Base-by-base conservation (phyloP, 441 rosid species). In the Adansonia rubrostipa region DNA sequence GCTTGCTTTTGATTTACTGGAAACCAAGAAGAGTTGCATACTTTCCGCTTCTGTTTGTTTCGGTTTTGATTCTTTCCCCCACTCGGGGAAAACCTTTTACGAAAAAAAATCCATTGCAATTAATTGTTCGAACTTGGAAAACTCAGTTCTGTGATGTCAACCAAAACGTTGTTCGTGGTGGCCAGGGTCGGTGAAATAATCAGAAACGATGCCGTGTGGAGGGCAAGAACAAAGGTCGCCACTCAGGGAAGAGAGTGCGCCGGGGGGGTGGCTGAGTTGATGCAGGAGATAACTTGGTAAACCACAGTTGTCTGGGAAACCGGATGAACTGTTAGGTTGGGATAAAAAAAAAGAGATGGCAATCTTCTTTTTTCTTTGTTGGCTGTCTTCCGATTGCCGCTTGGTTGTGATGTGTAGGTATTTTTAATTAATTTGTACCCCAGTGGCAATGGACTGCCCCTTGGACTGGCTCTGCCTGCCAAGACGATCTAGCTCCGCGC, bases 171-270 rank as follows among this genome's bases (percentile, higher is more conserved):
- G 74, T 60, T 78, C 58, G 65, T 13, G n/a, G 28, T 1, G 36
- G 36, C 36, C 2, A 76, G 67, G 84, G 61, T 80, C 74, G 53
- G 77, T 45, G 76, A 84, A 83, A 78, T 73, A 84, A 36, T 86
- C 90, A n/a, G 93, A 91, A 8, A 87, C 88, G 77, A 89, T 83
- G 79, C 93, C 93, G 80, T 89, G 88, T 8, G 93, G 92, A 58
- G 95, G 80, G 0, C 90, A 89, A 58, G 79, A 82, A 75, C 95
- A 91, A 69, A 89, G 83, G 62, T 91, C 89, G 64, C 33, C 33
- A 28, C 33, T 87, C 92, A 0, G 89, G 86, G 80, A 84, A 91
- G 44, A 88, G 79, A 15, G 86, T 77, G 53, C 90, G 87, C 95
- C 95, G 87, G 0, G 90, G 78, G 68, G 33, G 88, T 82, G 42